phyloP scores from a whole-genome alignment of 352 stramenopile genomes.

The Thalassiosira mediterranea region DNA sequence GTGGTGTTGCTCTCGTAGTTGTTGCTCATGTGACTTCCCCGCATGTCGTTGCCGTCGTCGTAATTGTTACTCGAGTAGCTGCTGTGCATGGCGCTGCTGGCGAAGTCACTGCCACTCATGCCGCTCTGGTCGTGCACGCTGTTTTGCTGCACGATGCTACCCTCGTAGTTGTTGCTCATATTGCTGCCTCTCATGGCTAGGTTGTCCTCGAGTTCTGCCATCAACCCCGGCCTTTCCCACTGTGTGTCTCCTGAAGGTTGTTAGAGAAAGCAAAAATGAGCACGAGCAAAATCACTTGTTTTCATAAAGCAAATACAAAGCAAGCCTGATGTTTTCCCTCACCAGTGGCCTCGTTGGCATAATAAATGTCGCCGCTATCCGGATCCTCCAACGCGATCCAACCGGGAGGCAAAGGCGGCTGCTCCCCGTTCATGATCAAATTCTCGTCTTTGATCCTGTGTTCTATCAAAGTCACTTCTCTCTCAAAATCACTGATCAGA shows the following conservation, averaged over 20 bases:
- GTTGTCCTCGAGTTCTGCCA: not conserved
- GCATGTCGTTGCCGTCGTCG: too few species aligned
- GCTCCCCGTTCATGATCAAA: conserved; percentile 37
- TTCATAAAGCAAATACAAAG: too few species aligned
- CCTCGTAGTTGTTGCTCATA: not conserved
- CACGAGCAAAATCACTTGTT: not conserved
- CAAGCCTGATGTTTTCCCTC: not conserved
- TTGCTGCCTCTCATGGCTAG: conserved; percentile 9
- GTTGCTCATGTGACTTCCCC: conserved; percentile 1
- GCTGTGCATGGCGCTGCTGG: too few species aligned
- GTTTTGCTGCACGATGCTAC: conserved; percentile 1
- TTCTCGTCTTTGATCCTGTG: conserved; percentile 33
- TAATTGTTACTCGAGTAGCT: too few species aligned
- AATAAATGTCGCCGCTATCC: conserved; percentile 23
- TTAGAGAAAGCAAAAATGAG: not conserved
- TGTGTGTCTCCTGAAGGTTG: conserved; percentile 10
- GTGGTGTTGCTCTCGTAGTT: not conserved
- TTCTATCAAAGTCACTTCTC: conserved; percentile 44
- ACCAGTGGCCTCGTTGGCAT: conserved; percentile 22
- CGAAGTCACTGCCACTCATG: too few species aligned
- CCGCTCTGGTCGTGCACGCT: too few species aligned
- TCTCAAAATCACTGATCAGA: conserved; percentile 46
- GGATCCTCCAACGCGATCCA: conserved; percentile 26
- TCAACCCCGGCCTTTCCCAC: conserved; percentile 12
- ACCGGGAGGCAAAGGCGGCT: conserved; percentile 10